Base-by-base conservation (phyloP, 2,329 filamentous ascomycete genomes). In the Ceratocystis cubensis region DNA sequence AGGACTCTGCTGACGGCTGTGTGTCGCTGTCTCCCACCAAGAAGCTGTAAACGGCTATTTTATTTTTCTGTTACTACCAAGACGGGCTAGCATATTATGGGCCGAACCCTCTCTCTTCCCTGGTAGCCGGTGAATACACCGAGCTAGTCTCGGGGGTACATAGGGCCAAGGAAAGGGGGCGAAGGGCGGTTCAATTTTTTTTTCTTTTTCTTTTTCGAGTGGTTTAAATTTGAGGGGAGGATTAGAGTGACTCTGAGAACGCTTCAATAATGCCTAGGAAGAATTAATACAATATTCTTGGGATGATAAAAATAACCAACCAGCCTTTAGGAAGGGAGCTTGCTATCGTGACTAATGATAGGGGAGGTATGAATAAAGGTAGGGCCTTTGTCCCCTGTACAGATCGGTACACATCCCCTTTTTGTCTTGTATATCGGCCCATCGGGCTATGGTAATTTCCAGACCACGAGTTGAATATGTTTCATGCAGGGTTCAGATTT, bases 1-100 rank as follows among this genome's bases (percentile, higher is more conserved):
- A 84, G 73, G 77, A 82, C 69, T 81, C 76, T 70, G 70, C 74
- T 5, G 68, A 71, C 7, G 74, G 74, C 25, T 79, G 77, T 67
- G 69, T 80, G 46, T 75, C 74, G 61, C 66, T 76, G 65, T 72
- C 72, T n/a, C 28, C 37, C n/a, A 66, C 61, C 30, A 48, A 64
- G 64, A 66, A 64, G 61, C 57, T 63, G 44, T 68, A 68, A 65
- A 65, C 53, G 6, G 22, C 25, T 7, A 56, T 62, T 8, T 8
- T 33, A 63, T 61, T 5, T 25, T n/a, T 13, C 44, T 48, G 15
- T n/a, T 25, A 6, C 22, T 30, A 28, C 3, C 53, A 33, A 7
- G 5, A n/a, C 15, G 28, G 25, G 56, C n/a, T 37, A 30, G 17
- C 25, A 37, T 30, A 37, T 15, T 8, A 37, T 10, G 28, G 10